Percentiles rank a stretch among this genome's conserved stretches.
phyloP scores from a whole-genome alignment of 2,329 filamentous ascomycete genomes.

The Alternaria sp. region DNA sequence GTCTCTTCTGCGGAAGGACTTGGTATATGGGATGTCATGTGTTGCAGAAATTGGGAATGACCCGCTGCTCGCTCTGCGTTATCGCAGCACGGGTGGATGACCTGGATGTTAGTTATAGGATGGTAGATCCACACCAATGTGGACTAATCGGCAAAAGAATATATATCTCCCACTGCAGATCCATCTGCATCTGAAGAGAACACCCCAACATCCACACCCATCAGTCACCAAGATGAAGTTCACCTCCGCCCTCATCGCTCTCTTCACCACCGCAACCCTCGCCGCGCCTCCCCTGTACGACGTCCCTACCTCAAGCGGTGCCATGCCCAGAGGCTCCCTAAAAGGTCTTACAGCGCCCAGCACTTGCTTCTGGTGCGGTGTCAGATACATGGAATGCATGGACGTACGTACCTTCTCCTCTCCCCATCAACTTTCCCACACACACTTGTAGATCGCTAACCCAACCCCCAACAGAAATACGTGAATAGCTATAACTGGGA shows the following conservation, averaged over 20 bases:
- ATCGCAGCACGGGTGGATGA: neutral
- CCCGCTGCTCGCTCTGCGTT: neutral
- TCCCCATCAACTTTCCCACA: neutral
- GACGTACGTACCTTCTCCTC: neutral
- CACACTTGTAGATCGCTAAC: neutral
- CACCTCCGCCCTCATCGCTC: neutral
- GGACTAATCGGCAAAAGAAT: neutral
- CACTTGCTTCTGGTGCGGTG: neutral
- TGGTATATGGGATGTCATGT: neutral
- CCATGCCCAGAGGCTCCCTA: neutral
- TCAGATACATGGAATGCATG: neutral
- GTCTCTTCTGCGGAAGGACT: neutral
- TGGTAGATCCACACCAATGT: neutral
- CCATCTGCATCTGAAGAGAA: neutral
- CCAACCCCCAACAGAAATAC: neutral
- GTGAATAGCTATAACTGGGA: neutral
- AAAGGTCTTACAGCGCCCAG: too few relatives aligned
- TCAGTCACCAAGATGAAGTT: neutral
- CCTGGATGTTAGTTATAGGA: neutral
- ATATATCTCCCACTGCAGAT: neutral
- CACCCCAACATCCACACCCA: neutral
- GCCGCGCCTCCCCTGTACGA: neutral
- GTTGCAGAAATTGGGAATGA: neutral
- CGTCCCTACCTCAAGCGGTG: neutral
- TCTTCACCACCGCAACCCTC: neutral